These are phyloP conservation scores for Gigaspora rosea DNA, from an alignment of 192 early-diverging fungal genomes.

Conservation along the genomic window DNA sequence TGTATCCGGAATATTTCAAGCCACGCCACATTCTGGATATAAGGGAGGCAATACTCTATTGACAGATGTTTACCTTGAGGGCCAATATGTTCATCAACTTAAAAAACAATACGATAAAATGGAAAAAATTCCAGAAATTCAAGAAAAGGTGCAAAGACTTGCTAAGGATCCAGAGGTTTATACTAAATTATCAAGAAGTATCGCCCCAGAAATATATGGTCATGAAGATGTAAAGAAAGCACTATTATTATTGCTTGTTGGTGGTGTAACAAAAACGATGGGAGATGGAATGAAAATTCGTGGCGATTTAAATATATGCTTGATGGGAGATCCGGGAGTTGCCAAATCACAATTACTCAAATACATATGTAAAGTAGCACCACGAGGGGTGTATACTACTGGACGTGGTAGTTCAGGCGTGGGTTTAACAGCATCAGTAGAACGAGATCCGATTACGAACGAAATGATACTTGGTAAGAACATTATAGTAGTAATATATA, in stretches of 20 bases:
- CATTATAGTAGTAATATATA: background rate
- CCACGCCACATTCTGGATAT: slow-evolving; percentile 92
- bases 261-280: slow-evolving; percentile 75
- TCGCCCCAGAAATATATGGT: slow-evolving; percentile 91
- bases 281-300: slow-evolving; percentile 95
- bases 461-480: slow-evolving; percentile 83
- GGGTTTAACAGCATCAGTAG: slow-evolving; percentile 93
- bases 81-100: slow-evolving; percentile 79
- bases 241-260: slow-evolving; percentile 83
- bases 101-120: slow-evolving; percentile 94
- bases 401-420: slow-evolving; percentile 95
- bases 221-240: slow-evolving; percentile 93
- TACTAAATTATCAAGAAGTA: slow-evolving; percentile 68
- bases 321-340: slow-evolving; percentile 99
- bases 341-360: slow-evolving; percentile 98
- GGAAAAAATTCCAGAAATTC: slow-evolving; percentile 55
- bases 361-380: slow-evolving; percentile 91
- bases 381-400: slow-evolving; percentile 96
- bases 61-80: slow-evolving; percentile 94
- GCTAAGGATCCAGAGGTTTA: slow-evolving; percentile 72
- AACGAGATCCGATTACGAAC: slow-evolving; percentile 88
- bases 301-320: slow-evolving; percentile 94
- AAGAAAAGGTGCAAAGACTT: slow-evolving; percentile 60
- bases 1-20: slow-evolving; percentile 87
- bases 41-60: slow-evolving; percentile 87